These are phyloP conservation scores for Cornus florida DNA, from an alignment of 148 eudicot genomes.

Conservation along the genomic window DNA sequence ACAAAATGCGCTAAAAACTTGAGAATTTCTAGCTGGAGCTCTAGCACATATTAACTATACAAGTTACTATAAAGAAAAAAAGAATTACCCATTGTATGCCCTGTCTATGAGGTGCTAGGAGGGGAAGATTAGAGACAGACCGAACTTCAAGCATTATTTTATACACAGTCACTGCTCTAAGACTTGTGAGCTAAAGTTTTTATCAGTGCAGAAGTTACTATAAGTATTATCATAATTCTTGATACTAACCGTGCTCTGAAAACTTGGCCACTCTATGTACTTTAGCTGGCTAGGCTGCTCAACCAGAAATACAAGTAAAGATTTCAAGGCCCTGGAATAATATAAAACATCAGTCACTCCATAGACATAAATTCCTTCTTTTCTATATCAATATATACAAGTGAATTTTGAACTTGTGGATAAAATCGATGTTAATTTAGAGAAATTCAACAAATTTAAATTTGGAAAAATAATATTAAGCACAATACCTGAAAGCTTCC, in stretches of 20 bases:
- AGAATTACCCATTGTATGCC: too few relatives aligned
- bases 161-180: too few relatives aligned
- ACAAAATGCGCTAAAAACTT: too few relatives aligned
- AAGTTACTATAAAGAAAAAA: too few relatives aligned
- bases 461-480: neutral
- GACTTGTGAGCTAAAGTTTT: slow-evolving; percentile 18
- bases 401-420: neutral
- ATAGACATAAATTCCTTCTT: too few relatives aligned
- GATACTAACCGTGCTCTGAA: slow-evolving; percentile 66
- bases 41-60: too few relatives aligned
- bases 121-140: too few relatives aligned
- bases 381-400: too few relatives aligned
- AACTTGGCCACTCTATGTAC: slow-evolving; percentile 85
- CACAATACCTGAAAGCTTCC: slow-evolving; percentile 35
- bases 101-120: too few relatives aligned
- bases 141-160: too few relatives aligned
- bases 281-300: slow-evolving; percentile 66
- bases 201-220: slow-evolving; percentile 1
- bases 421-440: neutral
- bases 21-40: too few relatives aligned
- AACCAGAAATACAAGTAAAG: slow-evolving; percentile 39
- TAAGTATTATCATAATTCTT: neutral
- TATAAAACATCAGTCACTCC: neutral
- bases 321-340: slow-evolving; percentile 35
- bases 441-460: neutral